phyloP scores from a whole-genome alignment of 768 basidiomycete species.

The Chalciporus chontae region DNA sequence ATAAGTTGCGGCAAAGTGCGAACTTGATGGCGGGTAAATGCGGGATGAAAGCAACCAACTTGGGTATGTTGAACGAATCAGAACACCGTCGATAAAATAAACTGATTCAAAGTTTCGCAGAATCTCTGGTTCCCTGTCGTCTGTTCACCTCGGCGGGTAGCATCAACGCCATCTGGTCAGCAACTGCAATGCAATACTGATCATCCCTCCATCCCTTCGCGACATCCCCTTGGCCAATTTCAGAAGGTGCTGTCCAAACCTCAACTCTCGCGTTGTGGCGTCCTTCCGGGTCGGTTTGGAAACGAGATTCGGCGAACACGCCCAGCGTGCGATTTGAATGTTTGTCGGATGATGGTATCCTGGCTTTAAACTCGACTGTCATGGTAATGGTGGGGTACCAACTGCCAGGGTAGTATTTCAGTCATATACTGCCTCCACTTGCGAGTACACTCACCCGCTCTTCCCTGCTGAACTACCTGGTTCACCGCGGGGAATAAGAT shows the following conservation, averaged over 20 bases:
- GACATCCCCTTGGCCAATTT: constrained; percentile 45
- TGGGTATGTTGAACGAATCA: too few relatives aligned
- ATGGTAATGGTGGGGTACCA: constrained; percentile 66
- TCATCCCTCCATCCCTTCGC: constrained; percentile 53
- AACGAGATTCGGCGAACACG: constrained; percentile 49
- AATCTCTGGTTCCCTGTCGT: constrained; percentile 15
- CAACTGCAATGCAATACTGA: constrained; percentile 60
- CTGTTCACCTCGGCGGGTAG: constrained; percentile 33
- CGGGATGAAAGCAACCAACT: not conserved
- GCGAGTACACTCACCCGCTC: constrained; percentile 12
- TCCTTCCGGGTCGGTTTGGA: constrained; percentile 50
- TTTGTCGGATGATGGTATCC: constrained; percentile 43
- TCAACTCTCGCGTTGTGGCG: constrained; percentile 60
- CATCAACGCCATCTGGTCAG: constrained; percentile 58
- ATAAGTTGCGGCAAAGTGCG: not conserved
- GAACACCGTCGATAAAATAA: not conserved
- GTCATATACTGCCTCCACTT: not conserved
- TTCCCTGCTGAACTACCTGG: constrained; percentile 24
- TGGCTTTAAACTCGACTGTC: constrained; percentile 60
- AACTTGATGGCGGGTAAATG: not conserved
- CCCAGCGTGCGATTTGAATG: constrained; percentile 54
- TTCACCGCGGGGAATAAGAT: constrained; percentile 45
- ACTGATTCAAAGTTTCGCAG: constrained; percentile 22
- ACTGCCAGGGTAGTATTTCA: constrained; percentile 25
- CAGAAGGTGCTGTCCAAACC: constrained; percentile 62